Evolutionary conservation across 2,329 filamentous ascomycete species (phyloP).

Genomic region (Mycosphaerella sp.): DNA sequence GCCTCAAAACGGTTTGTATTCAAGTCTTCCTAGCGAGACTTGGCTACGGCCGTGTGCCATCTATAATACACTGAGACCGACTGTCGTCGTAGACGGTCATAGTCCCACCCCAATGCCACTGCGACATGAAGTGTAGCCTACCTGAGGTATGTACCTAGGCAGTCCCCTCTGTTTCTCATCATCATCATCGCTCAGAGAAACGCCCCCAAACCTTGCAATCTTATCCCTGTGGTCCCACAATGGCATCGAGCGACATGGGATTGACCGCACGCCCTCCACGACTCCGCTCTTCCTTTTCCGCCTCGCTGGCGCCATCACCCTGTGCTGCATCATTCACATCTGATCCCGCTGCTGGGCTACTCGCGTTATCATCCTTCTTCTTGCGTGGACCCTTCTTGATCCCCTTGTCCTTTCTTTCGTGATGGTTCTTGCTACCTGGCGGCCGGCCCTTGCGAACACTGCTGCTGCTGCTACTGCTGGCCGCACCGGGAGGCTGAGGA

Average conservation of each 20-base stretch:
- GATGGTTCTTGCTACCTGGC: conserved; percentile 44
- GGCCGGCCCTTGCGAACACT: conserved; percentile 33
- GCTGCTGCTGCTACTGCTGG: conserved; percentile 7
- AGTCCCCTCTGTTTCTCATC: too few species aligned
- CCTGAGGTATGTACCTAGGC: too few species aligned
- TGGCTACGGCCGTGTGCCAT: too few species aligned
- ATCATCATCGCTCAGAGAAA: too few species aligned
- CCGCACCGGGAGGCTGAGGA: conserved; percentile 6
- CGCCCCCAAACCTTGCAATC: too few species aligned
- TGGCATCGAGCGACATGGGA: conserved; percentile 11
- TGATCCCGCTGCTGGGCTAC: background rate
- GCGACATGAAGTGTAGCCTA: too few species aligned
- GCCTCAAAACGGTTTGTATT: too few species aligned
- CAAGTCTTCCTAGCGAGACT: too few species aligned
- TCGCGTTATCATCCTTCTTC: conserved; percentile 10
- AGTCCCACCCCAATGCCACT: too few species aligned
- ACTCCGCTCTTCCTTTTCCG: conserved; percentile 1
- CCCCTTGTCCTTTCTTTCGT: conserved; percentile 42
- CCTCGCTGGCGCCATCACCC: background rate
- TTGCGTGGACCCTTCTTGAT: conserved; percentile 45
- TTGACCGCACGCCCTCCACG: background rate
- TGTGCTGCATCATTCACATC: background rate
- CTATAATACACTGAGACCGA: too few species aligned
- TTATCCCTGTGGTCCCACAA: background rate
- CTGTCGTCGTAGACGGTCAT: too few species aligned